Percentiles rank a stretch among this genome's conserved stretches.
phyloP scores from a whole-genome alignment of 768 basidiomycete species.

The Leccinum broughii region DNA sequence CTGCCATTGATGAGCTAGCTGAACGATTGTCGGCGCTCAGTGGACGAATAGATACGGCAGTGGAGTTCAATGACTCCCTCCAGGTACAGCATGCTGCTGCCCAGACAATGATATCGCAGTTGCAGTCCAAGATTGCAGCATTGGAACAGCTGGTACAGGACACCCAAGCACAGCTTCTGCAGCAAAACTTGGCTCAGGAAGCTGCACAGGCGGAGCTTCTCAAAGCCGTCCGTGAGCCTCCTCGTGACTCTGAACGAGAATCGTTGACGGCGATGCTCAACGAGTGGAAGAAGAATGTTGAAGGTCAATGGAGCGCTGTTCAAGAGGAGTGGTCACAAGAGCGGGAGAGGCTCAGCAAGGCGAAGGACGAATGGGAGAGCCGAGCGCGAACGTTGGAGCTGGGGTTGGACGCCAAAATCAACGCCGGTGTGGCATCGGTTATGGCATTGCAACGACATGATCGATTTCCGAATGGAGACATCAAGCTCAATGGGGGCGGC shows the following conservation, averaged over 20 bases:
- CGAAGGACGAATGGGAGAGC: conserved; percentile 81
- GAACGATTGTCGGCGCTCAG: conserved; percentile 62
- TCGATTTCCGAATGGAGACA: conserved; percentile 33
- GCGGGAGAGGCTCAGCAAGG: conserved; percentile 68
- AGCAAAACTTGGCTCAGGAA: conserved; percentile 38
- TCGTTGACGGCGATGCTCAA: conserved; percentile 54
- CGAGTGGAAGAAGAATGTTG: conserved; percentile 78
- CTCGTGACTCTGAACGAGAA: conserved; percentile 43
- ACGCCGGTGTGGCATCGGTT: conserved; percentile 32
- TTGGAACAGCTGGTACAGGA: conserved; percentile 70
- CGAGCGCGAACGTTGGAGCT: conserved; percentile 54
- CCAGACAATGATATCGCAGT: conserved; percentile 64
- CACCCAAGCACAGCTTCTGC: conserved; percentile 42
- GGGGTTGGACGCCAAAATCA: conserved; percentile 48
- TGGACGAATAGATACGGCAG: conserved; percentile 72
- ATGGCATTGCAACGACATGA: conserved; percentile 40
- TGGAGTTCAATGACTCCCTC: conserved; percentile 69
- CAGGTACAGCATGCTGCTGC: conserved; percentile 79
- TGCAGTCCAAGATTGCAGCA: conserved; percentile 66
- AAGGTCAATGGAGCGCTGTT: conserved; percentile 75
- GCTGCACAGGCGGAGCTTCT: conserved; percentile 35
- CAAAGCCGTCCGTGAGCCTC: conserved; percentile 35
- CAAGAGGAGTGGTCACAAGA: conserved; percentile 84
- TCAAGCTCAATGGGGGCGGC: conserved; percentile 34
- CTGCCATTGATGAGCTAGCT: conserved; percentile 57